Base-by-base conservation (phyloP, 1,284 basidiomycete species). In the Schizophyllum commune region DNA sequence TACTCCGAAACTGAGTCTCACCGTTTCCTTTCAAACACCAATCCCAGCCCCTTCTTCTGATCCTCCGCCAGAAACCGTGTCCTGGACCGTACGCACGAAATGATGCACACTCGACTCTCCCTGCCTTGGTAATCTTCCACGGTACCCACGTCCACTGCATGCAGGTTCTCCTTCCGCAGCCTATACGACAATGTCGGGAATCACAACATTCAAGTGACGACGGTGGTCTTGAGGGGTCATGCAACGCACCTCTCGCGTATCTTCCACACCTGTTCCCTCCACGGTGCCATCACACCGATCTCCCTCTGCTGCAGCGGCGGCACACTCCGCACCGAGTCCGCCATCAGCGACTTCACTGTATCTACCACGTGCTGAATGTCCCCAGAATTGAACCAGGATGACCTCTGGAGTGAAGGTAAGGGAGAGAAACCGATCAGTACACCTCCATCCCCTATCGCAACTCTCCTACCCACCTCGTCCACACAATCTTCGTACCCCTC, bases 121-220 rank as follows among this genome's bases (percentile, higher is more conserved):
- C 78, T 71, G 34, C 77, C 77, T 72, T 79, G 79, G 62, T 75
- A 80, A 62, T 79, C 77, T 69, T 80, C 79, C 32, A 80, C 75
- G 55, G 75, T 79, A 7, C 79, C 79, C 39, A 80, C 78, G 66
- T 79, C 77, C 15, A 80, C 77, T n/a, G 72, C 73, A 62, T 67
- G 67, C 53, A 77, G 67, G 39, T 68, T 68, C 52, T 74, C 74
- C 61, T 74, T 73, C 60, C 79, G 71, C 63, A 80, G 64, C 56
- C 39, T 47, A 5, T 47, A n/a, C n/a, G n/a, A n/a, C n/a, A n/a
- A n/a, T n/a, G n/a, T n/a, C n/a, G n/a, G n/a, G n/a, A n/a, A n/a
- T n/a, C n/a, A n/a, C n/a, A n/a, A n/a, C n/a, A n/a, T n/a, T n/a
- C n/a, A n/a, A n/a, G n/a, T n/a, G n/a, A n/a, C n/a, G n/a, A n/a